Evolutionary conservation across 2,329 filamentous ascomycete genomes (phyloP).

Genomic region (Phyllosticta ampelicida): DNA sequence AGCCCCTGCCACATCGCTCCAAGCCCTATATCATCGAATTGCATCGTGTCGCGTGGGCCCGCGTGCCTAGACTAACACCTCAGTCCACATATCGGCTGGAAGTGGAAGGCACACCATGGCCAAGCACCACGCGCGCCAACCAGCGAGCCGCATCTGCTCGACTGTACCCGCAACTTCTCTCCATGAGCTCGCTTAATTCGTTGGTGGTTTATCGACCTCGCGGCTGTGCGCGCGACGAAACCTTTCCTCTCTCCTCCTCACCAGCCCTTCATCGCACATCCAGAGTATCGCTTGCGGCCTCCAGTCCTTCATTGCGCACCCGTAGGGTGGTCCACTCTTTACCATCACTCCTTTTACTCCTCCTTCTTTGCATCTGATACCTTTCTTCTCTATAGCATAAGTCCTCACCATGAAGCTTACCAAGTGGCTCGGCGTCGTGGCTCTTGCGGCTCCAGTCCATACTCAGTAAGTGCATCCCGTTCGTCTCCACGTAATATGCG

Average conservation of each 20-base stretch:
- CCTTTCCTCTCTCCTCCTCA: not conserved
- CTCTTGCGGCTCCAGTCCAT: not conserved
- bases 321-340: not conserved
- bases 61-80: not conserved
- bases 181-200: not conserved
- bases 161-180: not conserved
- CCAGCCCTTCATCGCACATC: not conserved
- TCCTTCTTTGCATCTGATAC: not conserved
- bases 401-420: not conserved
- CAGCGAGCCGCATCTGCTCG: not conserved
- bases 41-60: no score
- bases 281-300: not conserved
- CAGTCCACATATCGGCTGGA: not conserved
- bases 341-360: not conserved
- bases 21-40: no score
- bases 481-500: not conserved
- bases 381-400: not conserved
- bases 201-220: not conserved
- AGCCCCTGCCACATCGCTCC: not conserved
- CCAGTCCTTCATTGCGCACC: not conserved
- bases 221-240: not conserved
- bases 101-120: not conserved
- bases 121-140: not conserved
- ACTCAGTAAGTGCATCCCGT: not conserved
- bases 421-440: not conserved